Evolutionary conservation across 768 basidiomycete genomes (phyloP).

Genomic region (Boletus coccyginus): DNA sequence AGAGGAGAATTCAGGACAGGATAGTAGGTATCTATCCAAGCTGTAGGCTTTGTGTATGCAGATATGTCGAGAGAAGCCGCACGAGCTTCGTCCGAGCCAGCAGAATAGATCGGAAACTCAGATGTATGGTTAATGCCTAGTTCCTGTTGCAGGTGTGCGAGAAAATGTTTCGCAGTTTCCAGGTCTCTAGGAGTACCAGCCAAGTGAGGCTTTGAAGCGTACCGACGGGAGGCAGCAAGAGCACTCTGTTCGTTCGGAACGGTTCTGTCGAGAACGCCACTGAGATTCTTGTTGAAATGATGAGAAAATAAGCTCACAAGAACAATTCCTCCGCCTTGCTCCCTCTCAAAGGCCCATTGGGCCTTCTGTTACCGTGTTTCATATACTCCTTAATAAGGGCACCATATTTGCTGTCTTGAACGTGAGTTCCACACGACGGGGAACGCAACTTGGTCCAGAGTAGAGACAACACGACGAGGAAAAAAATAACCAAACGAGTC

Average conservation of each 20-base stretch:
- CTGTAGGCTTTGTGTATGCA: constrained; percentile 38
- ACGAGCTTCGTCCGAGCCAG: constrained; percentile 54
- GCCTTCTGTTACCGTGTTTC: constrained; percentile 13
- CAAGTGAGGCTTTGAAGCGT: constrained; percentile 54
- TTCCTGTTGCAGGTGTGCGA: constrained; percentile 49
- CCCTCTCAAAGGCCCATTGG: constrained; percentile 26
- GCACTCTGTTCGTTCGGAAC: constrained; percentile 52
- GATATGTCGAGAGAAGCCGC: constrained; percentile 50
- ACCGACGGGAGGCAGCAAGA: constrained; percentile 48
- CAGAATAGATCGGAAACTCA: constrained; percentile 47
- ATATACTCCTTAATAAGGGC: constrained; percentile 17
- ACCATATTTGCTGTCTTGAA: constrained; percentile 12
- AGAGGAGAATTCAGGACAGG: constrained; percentile 71
- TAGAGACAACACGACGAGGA: constrained; percentile 13
- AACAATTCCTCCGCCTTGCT: constrained; percentile 43
- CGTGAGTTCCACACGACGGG: not conserved
- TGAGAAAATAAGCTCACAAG: constrained; percentile 33
- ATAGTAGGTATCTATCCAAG: constrained; percentile 73
- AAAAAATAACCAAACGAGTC: constrained; percentile 4
- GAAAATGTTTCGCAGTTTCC: constrained; percentile 54
- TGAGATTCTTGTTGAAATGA: not conserved
- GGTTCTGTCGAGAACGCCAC: constrained; percentile 33
- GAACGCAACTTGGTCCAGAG: constrained; percentile 11
- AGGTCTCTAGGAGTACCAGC: constrained; percentile 59
- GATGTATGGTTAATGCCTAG: constrained; percentile 37